Evolutionary conservation across 495 filamentous ascomycete species (phyloP).

Genomic region (Neurospora hispaniola): DNA sequence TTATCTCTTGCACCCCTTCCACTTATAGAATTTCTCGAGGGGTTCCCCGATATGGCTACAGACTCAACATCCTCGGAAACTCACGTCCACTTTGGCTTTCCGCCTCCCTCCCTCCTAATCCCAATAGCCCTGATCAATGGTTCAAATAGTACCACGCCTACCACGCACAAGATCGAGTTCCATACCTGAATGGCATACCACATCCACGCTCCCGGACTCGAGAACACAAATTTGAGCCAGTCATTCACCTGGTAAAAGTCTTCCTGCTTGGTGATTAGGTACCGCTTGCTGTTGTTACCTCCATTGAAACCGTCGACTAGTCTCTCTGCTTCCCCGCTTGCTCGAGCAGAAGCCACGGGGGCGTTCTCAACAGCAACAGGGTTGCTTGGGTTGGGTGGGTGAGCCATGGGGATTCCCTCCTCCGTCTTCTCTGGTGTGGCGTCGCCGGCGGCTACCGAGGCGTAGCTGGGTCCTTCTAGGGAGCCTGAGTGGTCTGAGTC

Average conservation of each 20-base stretch:
- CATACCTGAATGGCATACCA: conserved; percentile 46
- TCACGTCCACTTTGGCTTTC: not conserved
- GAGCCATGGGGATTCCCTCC: not conserved
- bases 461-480: conserved; percentile 10
- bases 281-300: conserved; percentile 21
- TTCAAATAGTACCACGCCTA: conserved; percentile 32
- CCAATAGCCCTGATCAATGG: conserved; percentile 9
- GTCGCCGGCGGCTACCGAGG: conserved; percentile 10
- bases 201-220: conserved; percentile 37
- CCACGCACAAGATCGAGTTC: conserved; percentile 50
- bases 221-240: conserved; percentile 57
- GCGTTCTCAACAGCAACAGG: not conserved
- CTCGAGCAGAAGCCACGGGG: not conserved
- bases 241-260: conserved; percentile 77
- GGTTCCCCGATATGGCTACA: not conserved
- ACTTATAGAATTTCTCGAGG: not conserved
- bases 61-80: not conserved
- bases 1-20: not conserved
- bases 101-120: not conserved
- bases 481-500: not conserved
- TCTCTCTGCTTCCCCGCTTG: not conserved
- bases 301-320: not conserved
- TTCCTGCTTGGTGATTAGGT: conserved; percentile 65
- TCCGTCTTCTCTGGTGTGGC: not conserved
- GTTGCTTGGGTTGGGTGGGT: not conserved